phyloP scores from a whole-genome alignment of 2,329 filamentous ascomycete genomes.

The Pseudogymnoascus sp. region DNA sequence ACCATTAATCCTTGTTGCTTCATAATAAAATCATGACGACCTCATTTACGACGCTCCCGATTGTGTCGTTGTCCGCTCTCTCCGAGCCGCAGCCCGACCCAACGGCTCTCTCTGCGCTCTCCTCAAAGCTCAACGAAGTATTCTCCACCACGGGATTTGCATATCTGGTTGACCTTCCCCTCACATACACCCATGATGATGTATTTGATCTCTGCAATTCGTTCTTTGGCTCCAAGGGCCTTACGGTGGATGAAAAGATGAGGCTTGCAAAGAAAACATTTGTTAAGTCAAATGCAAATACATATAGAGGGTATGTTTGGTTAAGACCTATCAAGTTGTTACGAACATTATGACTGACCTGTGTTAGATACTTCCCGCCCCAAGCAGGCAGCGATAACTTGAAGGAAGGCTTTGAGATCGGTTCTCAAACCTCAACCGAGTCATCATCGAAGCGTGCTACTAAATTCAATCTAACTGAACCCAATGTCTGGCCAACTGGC shows the following conservation, averaged over 20 bases:
- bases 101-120: constrained; percentile 27
- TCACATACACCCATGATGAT: constrained; percentile 34
- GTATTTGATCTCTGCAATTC: constrained; percentile 33
- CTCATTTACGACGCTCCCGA: constrained; percentile 34
- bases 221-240: constrained; percentile 28
- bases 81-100: constrained; percentile 20
- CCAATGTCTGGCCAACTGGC: constrained; percentile 33
- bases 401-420: constrained; percentile 40
- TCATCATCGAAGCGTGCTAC: constrained; percentile 15
- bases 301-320: constrained; percentile 32
- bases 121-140: constrained; percentile 32
- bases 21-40: constrained; percentile 29
- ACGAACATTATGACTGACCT: not conserved
- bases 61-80: constrained; percentile 33
- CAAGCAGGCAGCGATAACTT: constrained; percentile 34
- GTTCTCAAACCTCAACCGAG: constrained; percentile 22
- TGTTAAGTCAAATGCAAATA: constrained; percentile 32
- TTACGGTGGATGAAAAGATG: constrained; percentile 32
- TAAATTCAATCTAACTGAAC: constrained; percentile 32
- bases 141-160: constrained; percentile 39
- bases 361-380: constrained; percentile 35
- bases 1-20: not conserved
- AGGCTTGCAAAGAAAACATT: constrained; percentile 36
- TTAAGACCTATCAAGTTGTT: not conserved
- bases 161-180: constrained; percentile 35